Evolutionary conservation across 2,329 filamentous ascomycete genomes (phyloP).

Genomic region (Emmonsiellopsis sp.): DNA sequence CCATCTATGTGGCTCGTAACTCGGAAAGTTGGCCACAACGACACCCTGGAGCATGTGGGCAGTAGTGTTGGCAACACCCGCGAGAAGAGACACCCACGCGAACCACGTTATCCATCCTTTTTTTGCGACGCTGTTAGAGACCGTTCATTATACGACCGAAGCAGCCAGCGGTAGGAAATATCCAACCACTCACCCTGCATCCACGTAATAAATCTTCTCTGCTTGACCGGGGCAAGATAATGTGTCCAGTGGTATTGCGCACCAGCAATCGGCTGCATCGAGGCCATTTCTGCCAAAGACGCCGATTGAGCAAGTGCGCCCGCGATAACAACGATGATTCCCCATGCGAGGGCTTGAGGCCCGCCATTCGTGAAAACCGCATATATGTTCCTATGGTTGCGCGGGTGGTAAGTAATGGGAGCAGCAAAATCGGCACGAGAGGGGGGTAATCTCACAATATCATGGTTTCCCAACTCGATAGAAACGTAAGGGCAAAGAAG

Average conservation of each 20-base stretch:
- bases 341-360: slow-evolving; percentile 22
- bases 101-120: slow-evolving; percentile 35
- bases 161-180: slow-evolving; percentile 4
- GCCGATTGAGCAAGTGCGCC: slow-evolving; percentile 23
- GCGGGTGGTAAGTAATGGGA: not conserved
- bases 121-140: not conserved
- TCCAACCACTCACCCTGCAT: slow-evolving; percentile 15
- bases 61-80: slow-evolving; percentile 25
- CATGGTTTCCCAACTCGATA: slow-evolving; percentile 20
- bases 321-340: slow-evolving; percentile 20
- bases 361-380: slow-evolving; percentile 31
- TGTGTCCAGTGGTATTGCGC: slow-evolving; percentile 37
- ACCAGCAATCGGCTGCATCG: slow-evolving; percentile 32
- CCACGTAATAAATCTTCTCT: slow-evolving; percentile 24
- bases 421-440: not conserved
- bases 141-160: not conserved
- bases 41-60: slow-evolving; percentile 27
- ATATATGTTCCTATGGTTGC: slow-evolving; percentile 12
- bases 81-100: slow-evolving; percentile 28
- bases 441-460: slow-evolving; percentile 10
- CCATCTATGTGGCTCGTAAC: slow-evolving; percentile 27
- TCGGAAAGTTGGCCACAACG: slow-evolving; percentile 21
- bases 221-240: slow-evolving; percentile 20
- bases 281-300: slow-evolving; percentile 32
- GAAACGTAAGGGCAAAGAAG: slow-evolving; percentile 19